Conservation (phyloP, 2,329 filamentous ascomycete species). For the Calonectria multiphialidica region DNA sequence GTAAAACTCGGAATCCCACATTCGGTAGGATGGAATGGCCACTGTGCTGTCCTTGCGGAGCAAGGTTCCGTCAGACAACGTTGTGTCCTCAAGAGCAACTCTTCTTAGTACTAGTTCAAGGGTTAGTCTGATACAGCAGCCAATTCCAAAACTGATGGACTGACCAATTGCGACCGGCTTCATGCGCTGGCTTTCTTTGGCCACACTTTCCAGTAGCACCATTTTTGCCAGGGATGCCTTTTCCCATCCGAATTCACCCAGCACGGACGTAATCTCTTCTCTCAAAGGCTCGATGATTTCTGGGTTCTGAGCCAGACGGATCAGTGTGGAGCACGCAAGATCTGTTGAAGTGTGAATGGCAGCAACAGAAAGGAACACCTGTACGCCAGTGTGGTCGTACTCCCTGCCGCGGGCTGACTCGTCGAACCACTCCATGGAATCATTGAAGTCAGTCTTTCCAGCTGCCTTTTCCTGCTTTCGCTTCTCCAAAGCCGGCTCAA, state of each 20-base stretch:
- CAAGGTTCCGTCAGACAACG: background rate
- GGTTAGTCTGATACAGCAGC: background rate
- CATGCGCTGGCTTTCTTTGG: background rate
- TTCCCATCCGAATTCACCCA: background rate
- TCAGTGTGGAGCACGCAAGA: background rate
- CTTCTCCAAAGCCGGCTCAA: background rate
- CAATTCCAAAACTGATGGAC: background rate
- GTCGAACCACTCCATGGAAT: constrained; percentile 4
- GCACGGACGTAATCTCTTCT: background rate
- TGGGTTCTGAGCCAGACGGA: background rate
- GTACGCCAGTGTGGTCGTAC: background rate
- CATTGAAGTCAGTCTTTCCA: background rate
- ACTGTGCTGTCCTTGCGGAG: background rate
- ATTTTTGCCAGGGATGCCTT: background rate
- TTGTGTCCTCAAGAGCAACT: background rate
- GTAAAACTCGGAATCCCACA: background rate
- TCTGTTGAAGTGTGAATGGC: background rate
- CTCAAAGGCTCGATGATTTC: background rate
- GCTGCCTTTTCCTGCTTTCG: background rate
- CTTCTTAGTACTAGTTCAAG: background rate
- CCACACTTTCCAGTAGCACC: background rate
- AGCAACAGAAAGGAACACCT: background rate
- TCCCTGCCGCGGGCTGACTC: background rate
- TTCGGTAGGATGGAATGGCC: background rate
- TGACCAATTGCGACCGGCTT: background rate